Evolutionary conservation across 495 filamentous ascomycete genomes (phyloP).

Genomic region (Penicillium arizonense): DNA sequence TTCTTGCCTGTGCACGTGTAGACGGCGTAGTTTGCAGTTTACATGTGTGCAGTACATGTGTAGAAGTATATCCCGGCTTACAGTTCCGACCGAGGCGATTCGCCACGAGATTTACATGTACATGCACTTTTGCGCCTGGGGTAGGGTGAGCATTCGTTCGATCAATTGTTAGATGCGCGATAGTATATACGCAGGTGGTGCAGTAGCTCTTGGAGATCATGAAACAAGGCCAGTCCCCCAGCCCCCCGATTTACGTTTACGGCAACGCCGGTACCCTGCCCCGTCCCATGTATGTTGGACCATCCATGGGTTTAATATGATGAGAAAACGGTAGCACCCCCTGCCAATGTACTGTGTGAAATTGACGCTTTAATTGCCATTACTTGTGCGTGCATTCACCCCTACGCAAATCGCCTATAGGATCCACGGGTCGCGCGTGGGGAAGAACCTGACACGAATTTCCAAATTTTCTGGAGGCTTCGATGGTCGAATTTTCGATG

Average conservation of each 20-base stretch:
- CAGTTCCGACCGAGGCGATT: constrained; percentile 4
- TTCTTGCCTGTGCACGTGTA: constrained; percentile 2
- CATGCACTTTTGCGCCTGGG: too few relatives aligned
- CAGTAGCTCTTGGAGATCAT: neutral
- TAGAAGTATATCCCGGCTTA: neutral
- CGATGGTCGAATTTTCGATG: constrained; percentile 9
- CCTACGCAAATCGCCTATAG: neutral
- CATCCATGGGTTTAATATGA: too few relatives aligned
- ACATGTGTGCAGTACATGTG: too few relatives aligned
- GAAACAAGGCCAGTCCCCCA: constrained; percentile 1
- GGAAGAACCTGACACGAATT: neutral
- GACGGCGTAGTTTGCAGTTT: neutral
- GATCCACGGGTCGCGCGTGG: constrained; percentile 7
- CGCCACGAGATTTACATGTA: neutral
- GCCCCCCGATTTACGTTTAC: neutral
- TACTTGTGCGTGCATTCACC: neutral
- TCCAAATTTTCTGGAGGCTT: constrained; percentile 12
- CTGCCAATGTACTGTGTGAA: too few relatives aligned
- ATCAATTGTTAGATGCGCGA: too few relatives aligned
- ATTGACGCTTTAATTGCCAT: too few relatives aligned
- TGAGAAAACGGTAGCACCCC: too few relatives aligned
- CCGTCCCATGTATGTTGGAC: too few relatives aligned
- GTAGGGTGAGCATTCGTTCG: too few relatives aligned
- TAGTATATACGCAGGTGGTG: too few relatives aligned
- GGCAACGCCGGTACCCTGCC: too few relatives aligned